phyloP scores from a whole-genome alignment of 331 rosid species.

The Malus hybrid region DNA sequence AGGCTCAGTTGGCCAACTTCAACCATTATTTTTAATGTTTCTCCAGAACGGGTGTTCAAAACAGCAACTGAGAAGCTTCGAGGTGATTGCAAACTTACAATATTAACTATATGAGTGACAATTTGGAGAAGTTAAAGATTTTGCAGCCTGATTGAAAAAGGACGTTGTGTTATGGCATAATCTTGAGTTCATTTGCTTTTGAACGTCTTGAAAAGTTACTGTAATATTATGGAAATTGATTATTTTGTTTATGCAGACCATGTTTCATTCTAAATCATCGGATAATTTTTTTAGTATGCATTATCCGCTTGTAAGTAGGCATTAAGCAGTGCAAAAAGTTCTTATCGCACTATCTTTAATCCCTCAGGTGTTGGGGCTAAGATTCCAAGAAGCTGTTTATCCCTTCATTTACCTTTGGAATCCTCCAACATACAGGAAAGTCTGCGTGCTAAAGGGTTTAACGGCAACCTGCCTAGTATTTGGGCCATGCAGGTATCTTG shows the following conservation, averaged over 20 bases:
- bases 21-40: constrained; percentile 57
- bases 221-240: neutral
- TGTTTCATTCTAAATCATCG: neutral
- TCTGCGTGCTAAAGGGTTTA: constrained; percentile 48
- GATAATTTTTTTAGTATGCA: neutral
- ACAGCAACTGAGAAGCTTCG: constrained; percentile 53
- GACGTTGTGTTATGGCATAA: neutral
- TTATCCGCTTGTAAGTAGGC: neutral
- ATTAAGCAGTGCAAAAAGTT: neutral
- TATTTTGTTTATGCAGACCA: neutral
- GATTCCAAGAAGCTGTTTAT: constrained; percentile 51
- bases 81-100: constrained; percentile 31
- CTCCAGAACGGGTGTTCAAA: constrained; percentile 53
- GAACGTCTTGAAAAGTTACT: neutral
- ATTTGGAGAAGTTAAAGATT: neutral
- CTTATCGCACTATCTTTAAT: constrained; percentile 1
- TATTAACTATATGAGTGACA: neutral
- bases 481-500: constrained; percentile 67
- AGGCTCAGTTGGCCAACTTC: constrained; percentile 65
- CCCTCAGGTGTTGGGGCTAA: constrained; percentile 62
- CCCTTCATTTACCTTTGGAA: constrained; percentile 57
- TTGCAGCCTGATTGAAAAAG: neutral
- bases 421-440: constrained; percentile 29
- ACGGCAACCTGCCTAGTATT: constrained; percentile 58
- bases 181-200: neutral